phyloP scores from a whole-genome alignment of 208 protist species.

The Crithidia mellificae region DNA sequence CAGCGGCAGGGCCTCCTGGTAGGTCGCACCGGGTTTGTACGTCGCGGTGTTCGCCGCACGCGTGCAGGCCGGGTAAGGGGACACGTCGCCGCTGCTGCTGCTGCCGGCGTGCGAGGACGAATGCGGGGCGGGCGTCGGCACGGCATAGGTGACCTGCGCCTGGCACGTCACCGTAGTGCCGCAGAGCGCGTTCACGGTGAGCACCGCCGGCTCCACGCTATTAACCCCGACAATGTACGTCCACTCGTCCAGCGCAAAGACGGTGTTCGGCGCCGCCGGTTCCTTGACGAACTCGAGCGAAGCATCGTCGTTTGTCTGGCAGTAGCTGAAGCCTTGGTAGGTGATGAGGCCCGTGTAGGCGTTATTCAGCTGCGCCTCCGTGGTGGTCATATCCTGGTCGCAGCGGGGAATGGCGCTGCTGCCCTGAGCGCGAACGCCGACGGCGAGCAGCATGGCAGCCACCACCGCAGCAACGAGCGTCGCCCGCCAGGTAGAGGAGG shows the following conservation, averaged over 20 bases:
- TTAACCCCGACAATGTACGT: constrained; percentile 36
- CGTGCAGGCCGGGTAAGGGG: constrained; percentile 22
- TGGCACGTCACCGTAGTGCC: constrained; percentile 39
- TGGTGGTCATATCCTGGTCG: constrained; percentile 10
- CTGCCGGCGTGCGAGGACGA: constrained; percentile 9
- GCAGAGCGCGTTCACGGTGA: constrained; percentile 52
- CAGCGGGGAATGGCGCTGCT: constrained; percentile 10
- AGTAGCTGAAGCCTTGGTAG: constrained; percentile 17
- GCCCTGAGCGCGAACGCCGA: constrained; percentile 15
- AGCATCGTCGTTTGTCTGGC: constrained; percentile 2
- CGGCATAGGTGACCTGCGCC: constrained; percentile 34
- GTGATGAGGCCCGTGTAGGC: neutral
- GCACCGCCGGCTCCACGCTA: constrained; percentile 16
- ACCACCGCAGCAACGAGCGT: constrained; percentile 8
- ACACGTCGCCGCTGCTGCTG: neutral
- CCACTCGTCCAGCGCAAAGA: constrained; percentile 43
- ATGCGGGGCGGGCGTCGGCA: neutral
- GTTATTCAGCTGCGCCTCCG: neutral
- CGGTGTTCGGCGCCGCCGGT: constrained; percentile 14
- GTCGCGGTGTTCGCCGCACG: constrained; percentile 5
- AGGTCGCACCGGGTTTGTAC: constrained; percentile 28
- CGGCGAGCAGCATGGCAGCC: constrained; percentile 12
- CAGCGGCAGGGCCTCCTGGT: constrained; percentile 30
- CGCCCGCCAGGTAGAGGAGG: neutral
- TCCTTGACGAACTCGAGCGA: constrained; percentile 21